These are phyloP conservation scores for Podaxis pistillaris DNA, from an alignment of 768 basidiomycete genomes.

Conservation along the genomic window DNA sequence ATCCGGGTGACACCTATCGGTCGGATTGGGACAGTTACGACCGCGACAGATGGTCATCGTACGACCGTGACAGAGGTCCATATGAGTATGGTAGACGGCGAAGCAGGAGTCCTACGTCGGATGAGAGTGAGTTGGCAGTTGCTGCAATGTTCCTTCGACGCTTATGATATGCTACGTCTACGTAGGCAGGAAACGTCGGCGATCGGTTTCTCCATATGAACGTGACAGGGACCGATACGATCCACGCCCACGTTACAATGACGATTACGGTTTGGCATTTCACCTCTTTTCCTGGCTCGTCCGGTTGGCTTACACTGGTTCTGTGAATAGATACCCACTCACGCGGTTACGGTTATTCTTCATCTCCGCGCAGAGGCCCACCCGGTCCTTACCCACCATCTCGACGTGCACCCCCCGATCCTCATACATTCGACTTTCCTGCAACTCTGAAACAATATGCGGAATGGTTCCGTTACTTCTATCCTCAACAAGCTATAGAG, in stretches of 20 bases:
- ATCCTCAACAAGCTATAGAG: slow-evolving; percentile 72
- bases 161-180: slow-evolving; percentile 11
- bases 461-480: slow-evolving; percentile 82
- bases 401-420: slow-evolving; percentile 71
- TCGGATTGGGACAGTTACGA: slow-evolving; percentile 72
- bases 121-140: slow-evolving; percentile 51
- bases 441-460: slow-evolving; percentile 82
- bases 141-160: slow-evolving; percentile 13
- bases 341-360: slow-evolving; percentile 61
- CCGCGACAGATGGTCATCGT: slow-evolving; percentile 65
- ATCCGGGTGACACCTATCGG: slow-evolving; percentile 57
- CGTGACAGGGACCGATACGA: slow-evolving; percentile 83
- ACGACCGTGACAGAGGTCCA: slow-evolving; percentile 66
- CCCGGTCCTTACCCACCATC: slow-evolving; percentile 42
- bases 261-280: slow-evolving; percentile 69
- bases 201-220: slow-evolving; percentile 81
- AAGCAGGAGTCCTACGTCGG: slow-evolving; percentile 73
- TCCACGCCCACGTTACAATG: slow-evolving; percentile 76
- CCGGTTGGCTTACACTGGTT: slow-evolving; percentile 16
- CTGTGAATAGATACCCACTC: slow-evolving; percentile 57
- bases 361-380: slow-evolving; percentile 59
- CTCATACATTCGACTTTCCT: slow-evolving; percentile 79
- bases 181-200: slow-evolving; percentile 74
- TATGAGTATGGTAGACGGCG: slow-evolving; percentile 72
- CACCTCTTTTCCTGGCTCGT: slow-evolving; percentile 9